Conservation (phyloP, 257 asterid genomes). For the Oldenlandia corymbosa region DNA sequence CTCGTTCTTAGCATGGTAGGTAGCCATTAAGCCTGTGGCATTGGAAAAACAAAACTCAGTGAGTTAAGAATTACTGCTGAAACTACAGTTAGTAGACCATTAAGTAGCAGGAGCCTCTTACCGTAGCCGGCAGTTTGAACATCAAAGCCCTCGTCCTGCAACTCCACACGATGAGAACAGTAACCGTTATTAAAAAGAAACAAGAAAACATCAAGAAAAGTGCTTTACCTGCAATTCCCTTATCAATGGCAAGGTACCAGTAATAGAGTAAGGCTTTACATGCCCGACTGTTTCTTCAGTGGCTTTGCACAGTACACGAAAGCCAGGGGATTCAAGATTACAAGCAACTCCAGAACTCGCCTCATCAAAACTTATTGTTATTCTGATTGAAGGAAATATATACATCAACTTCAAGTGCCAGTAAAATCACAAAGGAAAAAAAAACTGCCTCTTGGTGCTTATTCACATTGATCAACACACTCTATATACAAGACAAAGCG, state of each 20-base stretch:
- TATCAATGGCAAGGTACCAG: conserved; percentile 90
- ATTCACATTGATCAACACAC: background rate
- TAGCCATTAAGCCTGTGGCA: conserved; percentile 83
- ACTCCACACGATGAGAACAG: conserved; percentile 6
- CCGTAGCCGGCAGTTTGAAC: conserved; percentile 97
- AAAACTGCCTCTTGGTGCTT: background rate
- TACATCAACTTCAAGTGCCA: background rate
- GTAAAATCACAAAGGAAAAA: background rate
- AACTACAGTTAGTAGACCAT: conserved; percentile 3
- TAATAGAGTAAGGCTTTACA: conserved; percentile 90
- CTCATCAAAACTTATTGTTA: conserved; percentile 66
- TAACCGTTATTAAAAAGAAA: conserved; percentile 1
- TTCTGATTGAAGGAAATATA: conserved; percentile 28
- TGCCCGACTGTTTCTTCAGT: conserved; percentile 90
- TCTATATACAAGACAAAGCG: background rate
- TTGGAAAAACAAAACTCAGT: background rate
- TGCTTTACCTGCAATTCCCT: conserved; percentile 75
- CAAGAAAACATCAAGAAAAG: conserved; percentile 10
- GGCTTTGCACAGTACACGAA: conserved; percentile 83
- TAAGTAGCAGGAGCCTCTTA: conserved; percentile 23
- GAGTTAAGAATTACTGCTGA: background rate
- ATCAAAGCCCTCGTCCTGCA: conserved; percentile 94
- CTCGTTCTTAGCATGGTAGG: conserved; percentile 95
- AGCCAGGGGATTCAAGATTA: conserved; percentile 87
- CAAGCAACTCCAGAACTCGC: conserved; percentile 86